Percentiles rank a stretch among this genome's conserved stretches.
Conservation (phyloP, 192 early-diverging fungal genomes). For the Chytriomyces confervae region DNA sequence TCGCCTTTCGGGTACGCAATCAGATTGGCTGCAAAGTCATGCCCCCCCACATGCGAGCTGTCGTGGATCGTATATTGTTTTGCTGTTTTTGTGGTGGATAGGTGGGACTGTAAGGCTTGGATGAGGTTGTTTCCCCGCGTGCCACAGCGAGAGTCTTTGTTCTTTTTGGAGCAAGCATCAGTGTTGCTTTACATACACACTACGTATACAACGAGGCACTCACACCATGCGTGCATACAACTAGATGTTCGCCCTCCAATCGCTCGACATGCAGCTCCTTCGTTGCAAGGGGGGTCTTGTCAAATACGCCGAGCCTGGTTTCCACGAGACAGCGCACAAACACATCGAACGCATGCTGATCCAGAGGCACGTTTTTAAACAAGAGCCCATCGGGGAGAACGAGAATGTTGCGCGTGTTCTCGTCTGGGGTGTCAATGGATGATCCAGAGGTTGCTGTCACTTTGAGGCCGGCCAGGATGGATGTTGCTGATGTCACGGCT, state of each 20-base stretch:
- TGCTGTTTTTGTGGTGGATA: neutral
- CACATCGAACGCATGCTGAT: conserved; percentile 10
- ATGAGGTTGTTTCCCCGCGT: neutral
- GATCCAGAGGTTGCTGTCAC: conserved; percentile 3
- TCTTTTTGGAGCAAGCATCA: neutral
- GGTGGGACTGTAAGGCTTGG: neutral
- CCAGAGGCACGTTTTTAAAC: neutral
- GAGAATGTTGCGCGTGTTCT: conserved; percentile 12
- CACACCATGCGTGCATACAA: conserved; percentile 21
- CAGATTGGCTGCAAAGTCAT: conserved; percentile 62
- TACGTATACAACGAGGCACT: neutral
- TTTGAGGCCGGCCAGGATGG: conserved; percentile 24
- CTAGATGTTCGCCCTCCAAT: neutral
- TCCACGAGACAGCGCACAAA: conserved; percentile 22
- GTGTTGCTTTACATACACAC: neutral
- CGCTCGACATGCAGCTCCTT: neutral
- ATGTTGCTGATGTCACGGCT: neutral
- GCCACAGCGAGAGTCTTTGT: conserved; percentile 12
- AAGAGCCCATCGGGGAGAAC: conserved; percentile 16
- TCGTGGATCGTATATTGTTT: conserved; percentile 32
- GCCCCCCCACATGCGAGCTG: conserved; percentile 67
- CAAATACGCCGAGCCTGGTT: conserved; percentile 21
- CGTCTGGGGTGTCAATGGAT: neutral
- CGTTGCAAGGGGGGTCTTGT: neutral
- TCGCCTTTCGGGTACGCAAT: conserved; percentile 63